These are phyloP conservation scores for Entoloma clypeatum DNA, from an alignment of 1,284 basidiomycete genomes.

Conservation along the genomic window DNA sequence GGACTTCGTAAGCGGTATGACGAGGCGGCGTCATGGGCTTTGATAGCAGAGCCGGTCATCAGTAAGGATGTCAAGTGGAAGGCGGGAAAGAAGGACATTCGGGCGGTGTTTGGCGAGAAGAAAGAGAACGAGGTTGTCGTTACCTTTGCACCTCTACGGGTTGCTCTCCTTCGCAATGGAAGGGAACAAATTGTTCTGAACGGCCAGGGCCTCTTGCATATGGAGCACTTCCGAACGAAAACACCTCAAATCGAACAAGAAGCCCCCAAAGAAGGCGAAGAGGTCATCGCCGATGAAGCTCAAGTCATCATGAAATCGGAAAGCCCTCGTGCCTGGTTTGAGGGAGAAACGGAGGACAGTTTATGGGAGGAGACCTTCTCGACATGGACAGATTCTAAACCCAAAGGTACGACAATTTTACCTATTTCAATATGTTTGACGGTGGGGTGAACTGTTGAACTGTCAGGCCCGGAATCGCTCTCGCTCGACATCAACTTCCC, in stretches of 20 bases:
- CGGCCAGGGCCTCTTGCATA: conserved; percentile 86
- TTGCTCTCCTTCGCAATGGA: conserved; percentile 70
- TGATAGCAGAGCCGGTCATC: conserved; percentile 65
- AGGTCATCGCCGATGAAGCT: conserved; percentile 34
- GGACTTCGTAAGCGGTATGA: conserved; percentile 82
- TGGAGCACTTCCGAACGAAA: conserved; percentile 94
- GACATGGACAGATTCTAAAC: conserved; percentile 89
- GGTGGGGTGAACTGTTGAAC: conserved; percentile 6
- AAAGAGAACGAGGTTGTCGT: conserved; percentile 67
- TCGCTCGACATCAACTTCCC: conserved; percentile 94
- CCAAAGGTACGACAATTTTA: conserved; percentile 66
- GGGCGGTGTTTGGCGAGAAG: conserved; percentile 53
- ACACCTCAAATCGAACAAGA: conserved; percentile 38
- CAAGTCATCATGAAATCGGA: conserved; percentile 56
- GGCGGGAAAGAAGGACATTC: conserved; percentile 55
- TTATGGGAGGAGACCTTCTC: conserved; percentile 90
- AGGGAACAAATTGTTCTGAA: conserved; percentile 88
- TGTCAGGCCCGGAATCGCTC: conserved; percentile 85
- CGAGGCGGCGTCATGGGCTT: conserved; percentile 84
- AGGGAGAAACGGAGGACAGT: conserved; percentile 77
- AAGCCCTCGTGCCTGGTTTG: conserved; percentile 77
- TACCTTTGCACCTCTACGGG: conserved; percentile 68
- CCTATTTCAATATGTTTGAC: conserved; percentile 6
- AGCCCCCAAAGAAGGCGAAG: conserved; percentile 37
- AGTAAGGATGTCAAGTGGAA: conserved; percentile 59